Percentiles rank a stretch among this genome's conserved stretches.
Evolutionary conservation across 2,329 filamentous ascomycete species (phyloP).

Genomic region (Aspergillus tanneri): DNA sequence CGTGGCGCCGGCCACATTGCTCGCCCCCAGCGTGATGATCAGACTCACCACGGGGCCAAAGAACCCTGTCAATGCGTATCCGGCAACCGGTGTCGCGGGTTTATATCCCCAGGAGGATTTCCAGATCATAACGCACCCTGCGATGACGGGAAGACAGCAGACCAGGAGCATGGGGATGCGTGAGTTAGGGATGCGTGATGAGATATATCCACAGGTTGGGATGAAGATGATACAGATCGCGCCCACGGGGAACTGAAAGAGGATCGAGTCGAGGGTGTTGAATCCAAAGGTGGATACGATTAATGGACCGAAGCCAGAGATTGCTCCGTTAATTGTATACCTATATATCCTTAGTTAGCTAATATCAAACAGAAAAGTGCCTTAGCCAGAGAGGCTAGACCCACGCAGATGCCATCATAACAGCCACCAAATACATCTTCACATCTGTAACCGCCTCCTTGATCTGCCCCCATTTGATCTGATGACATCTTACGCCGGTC

Average conservation of each 20-base stretch:
- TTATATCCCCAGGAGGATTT: slow-evolving; percentile 63
- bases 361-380: background rate
- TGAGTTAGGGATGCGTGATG: slow-evolving; percentile 60
- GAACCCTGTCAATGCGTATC: slow-evolving; percentile 70
- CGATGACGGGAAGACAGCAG: slow-evolving; percentile 71
- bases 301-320: slow-evolving; percentile 68
- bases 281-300: slow-evolving; percentile 72
- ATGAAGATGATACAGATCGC: slow-evolving; percentile 67
- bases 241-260: slow-evolving; percentile 74
- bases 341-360: too few species aligned
- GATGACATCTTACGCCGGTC: slow-evolving; percentile 62
- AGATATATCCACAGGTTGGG: slow-evolving; percentile 64
- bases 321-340: slow-evolving; percentile 70
- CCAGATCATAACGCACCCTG: slow-evolving; percentile 74
- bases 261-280: slow-evolving; percentile 62
- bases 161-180: slow-evolving; percentile 64
- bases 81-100: slow-evolving; percentile 65
- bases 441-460: slow-evolving; percentile 58
- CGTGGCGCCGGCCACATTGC: slow-evolving; percentile 72
- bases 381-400: slow-evolving; percentile 17
- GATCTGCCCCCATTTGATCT: slow-evolving; percentile 60
- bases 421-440: slow-evolving; percentile 62
- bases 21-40: slow-evolving; percentile 58
- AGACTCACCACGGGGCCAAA: slow-evolving; percentile 69
- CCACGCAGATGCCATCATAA: slow-evolving; percentile 67